Percentiles rank a stretch among this genome's conserved stretches.
These are phyloP conservation scores for Eimeria praecox DNA, from an alignment of 169 alveolate genomes.

Conservation along the genomic window DNA sequence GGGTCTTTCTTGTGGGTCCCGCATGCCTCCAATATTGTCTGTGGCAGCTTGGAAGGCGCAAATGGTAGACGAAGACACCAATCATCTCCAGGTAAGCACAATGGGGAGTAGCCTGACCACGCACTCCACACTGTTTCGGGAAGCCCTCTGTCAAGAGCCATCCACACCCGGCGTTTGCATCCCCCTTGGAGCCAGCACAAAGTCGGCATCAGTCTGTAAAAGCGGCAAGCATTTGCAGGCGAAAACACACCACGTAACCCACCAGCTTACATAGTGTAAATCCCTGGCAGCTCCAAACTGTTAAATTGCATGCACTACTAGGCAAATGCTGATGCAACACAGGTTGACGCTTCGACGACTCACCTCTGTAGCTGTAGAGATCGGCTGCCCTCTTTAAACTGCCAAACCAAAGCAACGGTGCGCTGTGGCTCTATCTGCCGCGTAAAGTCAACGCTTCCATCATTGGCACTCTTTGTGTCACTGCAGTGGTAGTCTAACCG, in stretches of 20 bases:
- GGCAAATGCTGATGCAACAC: neutral
- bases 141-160: neutral
- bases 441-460: constrained; percentile 3
- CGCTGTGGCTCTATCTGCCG: constrained; percentile 38
- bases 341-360: neutral
- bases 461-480: neutral
- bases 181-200: constrained; percentile 65
- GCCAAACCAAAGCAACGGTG: constrained; percentile 59
- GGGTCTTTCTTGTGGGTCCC: neutral
- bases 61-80: constrained; percentile 52
- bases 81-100: constrained; percentile 35
- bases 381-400: constrained; percentile 53
- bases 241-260: neutral
- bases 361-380: constrained; percentile 58
- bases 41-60: neutral
- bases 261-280: neutral
- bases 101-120: constrained; percentile 68
- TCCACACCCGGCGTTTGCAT: neutral
- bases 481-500: constrained; percentile 18
- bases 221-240: constrained; percentile 9
- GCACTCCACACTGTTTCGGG: constrained; percentile 47
- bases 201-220: constrained; percentile 35
- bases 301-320: neutral
- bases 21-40: neutral
- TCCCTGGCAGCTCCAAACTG: neutral